Conservation (phyloP, 2,329 filamentous ascomycete species). For the Aspergillus clavatus region DNA sequence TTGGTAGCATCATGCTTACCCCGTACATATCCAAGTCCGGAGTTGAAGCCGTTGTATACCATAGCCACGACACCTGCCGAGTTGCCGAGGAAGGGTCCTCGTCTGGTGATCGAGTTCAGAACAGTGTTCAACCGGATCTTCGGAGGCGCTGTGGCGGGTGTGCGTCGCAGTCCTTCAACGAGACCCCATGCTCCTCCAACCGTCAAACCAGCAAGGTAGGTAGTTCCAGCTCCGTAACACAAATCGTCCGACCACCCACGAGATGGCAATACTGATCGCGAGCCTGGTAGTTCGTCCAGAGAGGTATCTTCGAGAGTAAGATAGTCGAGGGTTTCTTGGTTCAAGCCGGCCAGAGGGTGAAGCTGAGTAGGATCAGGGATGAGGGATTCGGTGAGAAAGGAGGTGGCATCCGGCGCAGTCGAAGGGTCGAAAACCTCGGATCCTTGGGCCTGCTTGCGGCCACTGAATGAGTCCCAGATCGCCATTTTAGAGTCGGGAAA, state of each 20-base stretch:
- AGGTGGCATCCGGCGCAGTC: conserved; percentile 72
- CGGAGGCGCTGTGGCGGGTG: conserved; percentile 66
- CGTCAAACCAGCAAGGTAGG: conserved; percentile 81
- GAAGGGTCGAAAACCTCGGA: conserved; percentile 64
- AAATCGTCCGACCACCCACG: conserved; percentile 97
- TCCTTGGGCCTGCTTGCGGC: conserved; percentile 54
- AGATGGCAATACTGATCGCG: conserved; percentile 83
- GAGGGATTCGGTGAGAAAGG: conserved; percentile 71
- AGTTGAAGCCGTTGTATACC: conserved; percentile 92
- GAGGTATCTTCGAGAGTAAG: conserved; percentile 87
- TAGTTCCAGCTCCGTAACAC: conserved; percentile 93
- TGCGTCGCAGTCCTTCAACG: conserved; percentile 76
- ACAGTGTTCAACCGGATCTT: conserved; percentile 92
- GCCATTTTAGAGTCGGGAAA: conserved; percentile 41
- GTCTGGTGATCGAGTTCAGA: conserved; percentile 85
- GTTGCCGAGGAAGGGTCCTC: conserved; percentile 94
- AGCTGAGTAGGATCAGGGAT: conserved; percentile 83
- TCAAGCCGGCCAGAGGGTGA: conserved; percentile 88
- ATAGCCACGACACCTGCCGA: conserved; percentile 93
- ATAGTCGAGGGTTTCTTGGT: conserved; percentile 92
- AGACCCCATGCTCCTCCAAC: conserved; percentile 89
- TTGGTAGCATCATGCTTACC: conserved; percentile 89
- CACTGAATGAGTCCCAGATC: conserved; percentile 59
- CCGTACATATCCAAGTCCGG: conserved; percentile 69
- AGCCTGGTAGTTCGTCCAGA: conserved; percentile 78